These are phyloP conservation scores for Solanum microdontum DNA, from an alignment of 257 asterid genomes.

Conservation along the genomic window DNA sequence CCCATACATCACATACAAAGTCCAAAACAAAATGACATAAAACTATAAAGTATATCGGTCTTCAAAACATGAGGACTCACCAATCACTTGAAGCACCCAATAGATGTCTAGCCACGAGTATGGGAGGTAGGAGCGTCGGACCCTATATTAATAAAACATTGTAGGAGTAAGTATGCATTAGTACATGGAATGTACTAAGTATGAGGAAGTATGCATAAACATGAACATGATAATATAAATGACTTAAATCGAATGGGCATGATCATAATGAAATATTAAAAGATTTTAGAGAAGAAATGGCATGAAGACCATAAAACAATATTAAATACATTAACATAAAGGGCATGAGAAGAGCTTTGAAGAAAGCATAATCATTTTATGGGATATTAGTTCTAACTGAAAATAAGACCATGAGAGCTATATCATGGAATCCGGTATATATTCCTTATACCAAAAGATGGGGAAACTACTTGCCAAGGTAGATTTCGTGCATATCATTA, in stretches of 20 bases:
- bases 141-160: not conserved
- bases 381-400: not conserved
- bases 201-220: not conserved
- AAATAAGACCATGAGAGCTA: not conserved
- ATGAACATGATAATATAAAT: not conserved
- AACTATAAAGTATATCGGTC: not conserved
- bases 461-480: not conserved
- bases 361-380: too few relatives aligned
- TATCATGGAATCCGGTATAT: not conserved
- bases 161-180: not conserved
- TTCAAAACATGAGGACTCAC: not conserved
- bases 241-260: not conserved
- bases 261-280: not conserved
- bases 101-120: too few relatives aligned
- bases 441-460: not conserved
- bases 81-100: not conserved
- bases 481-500: not conserved
- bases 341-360: not conserved
- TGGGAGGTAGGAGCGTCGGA: not conserved
- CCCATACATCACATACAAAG: not conserved
- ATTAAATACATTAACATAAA: not conserved
- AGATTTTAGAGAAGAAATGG: not conserved
- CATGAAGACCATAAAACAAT: not conserved
- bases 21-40: not conserved
- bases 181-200: too few relatives aligned